phyloP scores from a whole-genome alignment of 2,329 filamentous ascomycete genomes.

The Pseudocercospora crystallina region DNA sequence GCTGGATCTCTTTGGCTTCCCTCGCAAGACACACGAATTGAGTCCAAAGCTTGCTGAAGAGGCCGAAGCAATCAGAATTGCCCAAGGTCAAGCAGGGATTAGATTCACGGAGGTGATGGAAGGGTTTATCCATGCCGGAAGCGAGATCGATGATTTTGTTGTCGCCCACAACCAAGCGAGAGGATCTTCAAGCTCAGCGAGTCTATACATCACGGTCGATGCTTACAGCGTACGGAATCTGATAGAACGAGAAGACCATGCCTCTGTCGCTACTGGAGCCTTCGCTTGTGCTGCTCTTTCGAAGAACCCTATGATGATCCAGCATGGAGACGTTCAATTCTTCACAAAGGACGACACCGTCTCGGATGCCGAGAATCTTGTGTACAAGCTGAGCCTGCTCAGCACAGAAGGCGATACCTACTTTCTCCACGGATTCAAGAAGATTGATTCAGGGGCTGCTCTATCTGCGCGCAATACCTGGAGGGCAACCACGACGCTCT shows the following conservation, averaged over 20 bases:
- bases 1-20: neutral
- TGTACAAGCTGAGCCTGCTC: neutral
- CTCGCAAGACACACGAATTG: neutral
- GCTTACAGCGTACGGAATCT: neutral
- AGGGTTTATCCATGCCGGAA: neutral
- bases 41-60: neutral
- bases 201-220: neutral
- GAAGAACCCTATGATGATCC: neutral
- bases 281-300: neutral
- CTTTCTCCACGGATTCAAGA: neutral
- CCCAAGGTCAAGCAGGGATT: neutral
- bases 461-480: neutral
- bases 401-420: neutral
- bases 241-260: neutral
- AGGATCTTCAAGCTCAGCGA: neutral
- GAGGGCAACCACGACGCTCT: neutral
- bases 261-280: neutral
- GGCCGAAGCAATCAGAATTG: neutral
- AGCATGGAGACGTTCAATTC: neutral
- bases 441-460: neutral
- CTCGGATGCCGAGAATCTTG: neutral
- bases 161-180: neutral
- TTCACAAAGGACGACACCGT: slow-evolving; percentile 1
- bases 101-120: slow-evolving; percentile 3
- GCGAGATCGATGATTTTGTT: neutral